Conservation (phyloP, 2,329 filamentous ascomycete genomes). For the Chrysoporthe cubensis region DNA sequence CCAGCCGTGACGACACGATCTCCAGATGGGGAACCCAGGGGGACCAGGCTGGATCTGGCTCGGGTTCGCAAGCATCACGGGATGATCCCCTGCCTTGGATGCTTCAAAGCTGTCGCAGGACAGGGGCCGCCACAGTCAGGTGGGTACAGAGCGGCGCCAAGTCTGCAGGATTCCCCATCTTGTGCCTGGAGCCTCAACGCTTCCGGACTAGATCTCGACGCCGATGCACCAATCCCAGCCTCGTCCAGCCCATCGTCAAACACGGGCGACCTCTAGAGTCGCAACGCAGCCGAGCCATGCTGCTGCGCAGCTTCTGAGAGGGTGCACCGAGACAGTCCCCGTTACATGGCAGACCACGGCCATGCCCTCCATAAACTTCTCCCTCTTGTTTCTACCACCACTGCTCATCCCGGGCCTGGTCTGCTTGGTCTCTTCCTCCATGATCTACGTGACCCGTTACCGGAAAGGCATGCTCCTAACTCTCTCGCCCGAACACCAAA, state of each 20-base stretch:
- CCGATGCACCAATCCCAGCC: conserved; percentile 7
- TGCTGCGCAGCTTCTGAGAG: background rate
- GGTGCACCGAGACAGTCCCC: conserved; percentile 7
- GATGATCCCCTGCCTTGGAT: conserved; percentile 32
- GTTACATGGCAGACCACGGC: conserved; percentile 8
- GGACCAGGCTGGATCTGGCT: background rate
- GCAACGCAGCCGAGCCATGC: background rate
- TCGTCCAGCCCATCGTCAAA: conserved; percentile 14
- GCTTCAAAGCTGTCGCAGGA: conserved; percentile 55
- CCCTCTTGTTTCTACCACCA: background rate
- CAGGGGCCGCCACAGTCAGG: conserved; percentile 37
- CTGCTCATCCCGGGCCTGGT: background rate
- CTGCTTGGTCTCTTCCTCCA: conserved; percentile 24
- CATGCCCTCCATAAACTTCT: conserved; percentile 1
- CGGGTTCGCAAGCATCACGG: conserved; percentile 1
- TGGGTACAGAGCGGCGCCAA: conserved; percentile 19
- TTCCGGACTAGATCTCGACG: conserved; percentile 17
- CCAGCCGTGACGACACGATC: background rate
- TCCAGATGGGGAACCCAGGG: background rate
- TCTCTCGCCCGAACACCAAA: background rate
- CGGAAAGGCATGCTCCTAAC: background rate
- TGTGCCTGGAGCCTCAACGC: conserved; percentile 26
- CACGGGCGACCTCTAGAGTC: conserved; percentile 5
- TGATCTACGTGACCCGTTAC: conserved; percentile 21
- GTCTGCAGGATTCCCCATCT: conserved; percentile 18